Evolutionary conservation across 371 early-diverging fungal species (phyloP).

Genomic region (Rhizopus microsporus): DNA sequence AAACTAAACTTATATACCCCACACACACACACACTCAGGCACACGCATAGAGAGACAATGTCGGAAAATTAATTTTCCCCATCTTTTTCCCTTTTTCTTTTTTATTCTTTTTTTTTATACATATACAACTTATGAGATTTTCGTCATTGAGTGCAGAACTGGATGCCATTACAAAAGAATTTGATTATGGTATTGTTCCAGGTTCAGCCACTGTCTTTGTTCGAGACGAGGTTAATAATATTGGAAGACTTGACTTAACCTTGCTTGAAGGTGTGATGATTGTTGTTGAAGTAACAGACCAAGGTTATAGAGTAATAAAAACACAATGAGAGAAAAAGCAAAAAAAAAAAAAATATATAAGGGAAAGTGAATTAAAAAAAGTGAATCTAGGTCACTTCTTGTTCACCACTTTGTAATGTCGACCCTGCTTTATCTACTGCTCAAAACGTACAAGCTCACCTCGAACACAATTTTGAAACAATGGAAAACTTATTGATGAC

Average conservation of each 20-base stretch:
- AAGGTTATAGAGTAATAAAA: constrained; percentile 26
- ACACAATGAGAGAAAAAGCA: background rate
- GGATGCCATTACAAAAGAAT: constrained; percentile 30
- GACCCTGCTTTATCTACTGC: constrained; percentile 14
- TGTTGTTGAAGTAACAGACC: constrained; percentile 28
- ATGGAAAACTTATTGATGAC: constrained; percentile 42
- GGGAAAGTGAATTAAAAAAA: background rate
- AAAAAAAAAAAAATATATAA: background rate
- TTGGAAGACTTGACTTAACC: constrained; percentile 29
- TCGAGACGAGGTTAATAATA: constrained; percentile 24
- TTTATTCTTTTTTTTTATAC: background rate
- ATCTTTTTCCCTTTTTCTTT: background rate
- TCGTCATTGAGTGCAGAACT: constrained; percentile 25
- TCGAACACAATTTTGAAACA: constrained; percentile 30
- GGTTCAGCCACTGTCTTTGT: constrained; percentile 36
- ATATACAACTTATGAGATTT: constrained; percentile 20
- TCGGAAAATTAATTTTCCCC: background rate
- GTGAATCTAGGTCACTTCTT: constrained; percentile 22
- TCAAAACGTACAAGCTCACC: constrained; percentile 14
- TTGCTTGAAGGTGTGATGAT: constrained; percentile 35
- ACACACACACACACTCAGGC: background rate
- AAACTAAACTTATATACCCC: constrained; percentile 36
- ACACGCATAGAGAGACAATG: background rate
- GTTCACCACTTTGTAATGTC: constrained; percentile 24
- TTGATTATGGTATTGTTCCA: constrained; percentile 37